Evolutionary conservation across 1,284 basidiomycete species (phyloP), one percentile per base, ranked within the genome.

Genomic region (Rhodofomes roseus): DNA sequence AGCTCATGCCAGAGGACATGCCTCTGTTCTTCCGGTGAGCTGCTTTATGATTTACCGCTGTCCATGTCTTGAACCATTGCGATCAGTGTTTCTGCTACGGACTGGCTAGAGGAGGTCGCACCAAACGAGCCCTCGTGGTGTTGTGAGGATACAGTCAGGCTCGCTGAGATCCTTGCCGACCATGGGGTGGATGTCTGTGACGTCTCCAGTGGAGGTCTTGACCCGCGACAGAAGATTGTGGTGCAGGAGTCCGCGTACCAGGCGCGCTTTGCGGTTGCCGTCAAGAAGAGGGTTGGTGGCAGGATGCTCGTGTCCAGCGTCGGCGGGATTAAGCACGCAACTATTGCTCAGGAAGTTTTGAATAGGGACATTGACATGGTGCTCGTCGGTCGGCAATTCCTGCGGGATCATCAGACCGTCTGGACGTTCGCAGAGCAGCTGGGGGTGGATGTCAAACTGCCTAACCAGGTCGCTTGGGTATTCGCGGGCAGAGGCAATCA

Each of bases 1-100:
- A 68, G 25, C 69, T 70, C 25, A 81, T 80, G 71, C 78, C 79
- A 0, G 61, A 66, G 6, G 55, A 75, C 44, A 76, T 75, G 61
- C 81, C 82, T 1, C 71, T 86, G 9, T 81, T 84, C 69, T 74
- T 78, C 63, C 76, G 84, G 78, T 86, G 55, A 68, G 79, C n/a
- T n/a, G n/a, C n/a, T n/a, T n/a, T n/a, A 34, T 11, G 31, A 5
- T 11, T 34, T 68, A 16, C 46, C 0, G 67, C 78, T 36, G 63
- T 34, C 31, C 31, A 5, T 4, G 31, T 34, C 11, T 34, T 34
- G 76, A 1, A 36, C n/a, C 74, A 77, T 64, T 77, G 11, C 31
- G 5, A 34, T 34, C 74, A 82, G 71, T 20, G 66, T 85, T n/a
- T 78, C 76, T 36, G 83, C 78, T 9, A 79, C 75, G 22, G 83